Evolutionary conservation across 176 grass and related monocot species (phyloP).

Genomic region (Ananas comosus): DNA sequence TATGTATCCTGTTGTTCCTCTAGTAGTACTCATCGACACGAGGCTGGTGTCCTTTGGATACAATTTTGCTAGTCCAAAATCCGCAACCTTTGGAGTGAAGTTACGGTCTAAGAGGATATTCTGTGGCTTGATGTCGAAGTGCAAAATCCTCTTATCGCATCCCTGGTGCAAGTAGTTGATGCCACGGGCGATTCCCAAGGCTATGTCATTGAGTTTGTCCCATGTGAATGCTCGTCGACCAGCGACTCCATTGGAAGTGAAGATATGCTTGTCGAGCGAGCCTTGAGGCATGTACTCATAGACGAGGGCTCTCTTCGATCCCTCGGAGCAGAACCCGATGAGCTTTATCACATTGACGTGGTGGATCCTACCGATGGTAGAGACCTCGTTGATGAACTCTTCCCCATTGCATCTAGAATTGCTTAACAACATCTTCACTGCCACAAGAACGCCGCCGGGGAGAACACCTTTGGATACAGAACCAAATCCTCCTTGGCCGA

Average conservation of each 20-base stretch:
- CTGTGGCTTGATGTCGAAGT: conserved; percentile 54
- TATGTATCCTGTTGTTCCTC: conserved; percentile 44
- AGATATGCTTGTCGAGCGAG: conserved; percentile 45
- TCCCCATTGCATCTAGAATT: conserved; percentile 35
- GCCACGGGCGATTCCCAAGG: conserved; percentile 22
- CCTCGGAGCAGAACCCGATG: conserved; percentile 26
- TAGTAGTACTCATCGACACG: conserved; percentile 10
- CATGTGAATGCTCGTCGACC: background rate
- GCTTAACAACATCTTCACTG: conserved; percentile 27
- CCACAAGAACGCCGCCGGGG: background rate
- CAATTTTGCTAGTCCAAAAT: conserved; percentile 40
- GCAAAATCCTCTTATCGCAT: conserved; percentile 36
- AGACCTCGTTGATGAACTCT: conserved; percentile 47
- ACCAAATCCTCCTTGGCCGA: conserved; percentile 42
- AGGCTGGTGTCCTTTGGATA: conserved; percentile 23
- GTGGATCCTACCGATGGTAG: conserved; percentile 45
- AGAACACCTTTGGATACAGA: conserved; percentile 30
- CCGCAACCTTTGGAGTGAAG: conserved; percentile 42
- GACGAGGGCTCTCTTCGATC: conserved; percentile 16
- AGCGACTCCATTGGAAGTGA: background rate
- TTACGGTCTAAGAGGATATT: conserved; percentile 38
- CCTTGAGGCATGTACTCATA: conserved; percentile 45
- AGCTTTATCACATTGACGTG: conserved; percentile 36
- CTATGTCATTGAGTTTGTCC: conserved; percentile 32
- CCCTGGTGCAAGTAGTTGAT: conserved; percentile 45